A percentile compares a stretch with the other conserved stretches of the same genome.
Conservation (phyloP, 2,329 filamentous ascomycete species). For the Cordyceps militaris region DNA sequence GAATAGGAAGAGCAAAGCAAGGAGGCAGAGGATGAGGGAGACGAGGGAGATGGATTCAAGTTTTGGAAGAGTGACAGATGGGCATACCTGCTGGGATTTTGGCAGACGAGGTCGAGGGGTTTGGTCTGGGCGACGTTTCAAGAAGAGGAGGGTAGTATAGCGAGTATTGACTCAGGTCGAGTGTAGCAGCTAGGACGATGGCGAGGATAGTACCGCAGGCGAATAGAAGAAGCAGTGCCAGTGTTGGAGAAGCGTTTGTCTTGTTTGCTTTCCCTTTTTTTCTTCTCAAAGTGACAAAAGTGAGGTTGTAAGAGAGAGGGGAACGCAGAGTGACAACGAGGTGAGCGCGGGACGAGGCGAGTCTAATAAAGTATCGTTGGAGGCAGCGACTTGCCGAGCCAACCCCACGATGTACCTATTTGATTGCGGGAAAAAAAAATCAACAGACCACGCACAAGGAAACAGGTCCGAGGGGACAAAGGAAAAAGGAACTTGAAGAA, state of each 20-base stretch:
- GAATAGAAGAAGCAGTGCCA: constrained; percentile 4
- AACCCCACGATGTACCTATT: neutral
- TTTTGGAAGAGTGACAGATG: constrained; percentile 1
- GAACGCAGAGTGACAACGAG: neutral
- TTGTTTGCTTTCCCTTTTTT: neutral
- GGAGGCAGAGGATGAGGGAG: neutral
- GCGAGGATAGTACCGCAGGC: neutral
- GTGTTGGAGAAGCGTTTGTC: neutral
- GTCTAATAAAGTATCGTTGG: neutral
- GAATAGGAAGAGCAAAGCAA: neutral
- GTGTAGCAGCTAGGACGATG: constrained; percentile 5
- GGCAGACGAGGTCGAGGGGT: neutral
- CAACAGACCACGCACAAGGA: neutral
- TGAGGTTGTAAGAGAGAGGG: neutral
- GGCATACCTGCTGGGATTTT: constrained; percentile 1
- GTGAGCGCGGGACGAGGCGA: neutral
- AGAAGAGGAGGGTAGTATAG: neutral
- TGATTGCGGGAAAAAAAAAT: neutral
- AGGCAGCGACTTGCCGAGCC: constrained; percentile 2
- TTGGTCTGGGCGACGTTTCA: constrained; percentile 1
- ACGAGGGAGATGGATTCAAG: neutral
- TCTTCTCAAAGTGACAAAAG: neutral
- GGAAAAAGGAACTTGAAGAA: neutral
- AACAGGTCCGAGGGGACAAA: neutral
- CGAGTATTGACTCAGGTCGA: constrained; percentile 3